Base-by-base conservation (phyloP, 345 rosid genomes). In the Firmiana major region DNA sequence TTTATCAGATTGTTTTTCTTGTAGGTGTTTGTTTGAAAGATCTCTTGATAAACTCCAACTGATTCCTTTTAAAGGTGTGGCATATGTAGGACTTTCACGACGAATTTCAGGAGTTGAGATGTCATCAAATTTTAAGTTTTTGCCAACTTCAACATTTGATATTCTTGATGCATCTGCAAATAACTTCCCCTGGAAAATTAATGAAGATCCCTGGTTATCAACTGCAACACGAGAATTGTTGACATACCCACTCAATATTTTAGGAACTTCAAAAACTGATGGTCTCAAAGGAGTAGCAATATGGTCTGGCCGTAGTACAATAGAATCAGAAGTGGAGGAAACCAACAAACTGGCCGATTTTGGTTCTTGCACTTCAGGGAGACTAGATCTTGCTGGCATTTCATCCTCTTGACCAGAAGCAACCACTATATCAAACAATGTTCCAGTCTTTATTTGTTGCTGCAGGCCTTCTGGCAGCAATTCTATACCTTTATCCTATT, bases 381-480 rank as follows among this genome's bases (percentile, higher is more conserved):
- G 78, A 81, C 76, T 79, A 75, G 88, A 76, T 71, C 49, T 78
- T 74, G 42, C 80, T 38, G 87, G 85, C 75, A 80, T 79, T 75
- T 88, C 88, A 81, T 77, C 83, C 83, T 81, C 87, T 78, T 80
- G 84, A 63, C 76, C 78, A 77, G 86, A 82, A 36, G 81, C 66
- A 69, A 82, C 63, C 63, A 72, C 73, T 73, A 46, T 74, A 51
- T 82, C 85, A 24, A 85, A 81, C 78, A 77, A 73, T 57, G 80
- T 85, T 79, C 93, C 94, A 58, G 86, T 71, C 83, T 83, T 89
- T 36, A 89, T 76, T 76, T 85, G 88, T 67, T 90, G 93, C 88
- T 85, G 97, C 80, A 91, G 88, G 28, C 86, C 81, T 68, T 78
- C 90, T 63, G 99, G 94, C 75, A 97, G 87, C 85, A 92, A 78